A percentile compares a stretch with the other conserved stretches of the same genome.
Conservation (phyloP, 495 filamentous ascomycete genomes). For the Sporormia fimetaria region DNA sequence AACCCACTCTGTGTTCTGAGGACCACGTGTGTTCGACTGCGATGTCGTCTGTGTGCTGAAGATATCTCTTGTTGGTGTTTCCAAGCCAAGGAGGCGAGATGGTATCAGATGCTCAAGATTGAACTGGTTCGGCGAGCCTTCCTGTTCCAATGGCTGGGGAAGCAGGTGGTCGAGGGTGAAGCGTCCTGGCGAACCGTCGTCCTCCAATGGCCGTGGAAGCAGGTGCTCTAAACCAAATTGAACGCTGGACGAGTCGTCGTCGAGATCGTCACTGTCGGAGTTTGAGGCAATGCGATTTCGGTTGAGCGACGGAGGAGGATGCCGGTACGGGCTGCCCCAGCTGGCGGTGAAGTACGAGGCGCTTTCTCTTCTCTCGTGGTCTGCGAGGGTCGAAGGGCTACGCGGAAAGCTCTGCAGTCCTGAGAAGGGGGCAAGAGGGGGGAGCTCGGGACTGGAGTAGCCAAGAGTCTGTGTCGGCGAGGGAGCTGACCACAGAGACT, state of each 20-base stretch:
- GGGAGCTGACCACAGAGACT: slow-evolving; percentile 26
- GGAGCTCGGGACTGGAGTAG: slow-evolving; percentile 27
- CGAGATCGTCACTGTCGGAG: slow-evolving; percentile 28
- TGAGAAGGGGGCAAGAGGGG: slow-evolving; percentile 21
- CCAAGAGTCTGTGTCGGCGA: slow-evolving; percentile 27
- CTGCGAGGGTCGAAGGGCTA: slow-evolving; percentile 22
- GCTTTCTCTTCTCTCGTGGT: slow-evolving; percentile 19
- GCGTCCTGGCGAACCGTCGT: slow-evolving; percentile 25
- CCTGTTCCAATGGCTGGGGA: slow-evolving; percentile 14
- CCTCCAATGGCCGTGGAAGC: slow-evolving; percentile 13
- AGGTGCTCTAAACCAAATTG: slow-evolving; percentile 32
- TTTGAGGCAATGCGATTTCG: slow-evolving; percentile 7
- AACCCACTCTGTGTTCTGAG: slow-evolving; percentile 27
- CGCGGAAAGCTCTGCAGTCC: slow-evolving; percentile 14
- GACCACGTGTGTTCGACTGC: slow-evolving; percentile 1
- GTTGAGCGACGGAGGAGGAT: slow-evolving; percentile 25
- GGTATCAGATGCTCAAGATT: slow-evolving; percentile 30
- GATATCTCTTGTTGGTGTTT: slow-evolving; percentile 18
- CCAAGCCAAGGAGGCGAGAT: slow-evolving; percentile 24
- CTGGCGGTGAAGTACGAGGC: slow-evolving; percentile 32
- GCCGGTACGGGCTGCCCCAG: slow-evolving; percentile 34
- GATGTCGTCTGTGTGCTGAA: slow-evolving; percentile 9
- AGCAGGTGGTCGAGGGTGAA: slow-evolving; percentile 30
- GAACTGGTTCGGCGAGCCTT: slow-evolving; percentile 23
- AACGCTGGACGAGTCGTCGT: slow-evolving; percentile 28